phyloP scores from a whole-genome alignment of 768 basidiomycete genomes.

The Russula abietina region DNA sequence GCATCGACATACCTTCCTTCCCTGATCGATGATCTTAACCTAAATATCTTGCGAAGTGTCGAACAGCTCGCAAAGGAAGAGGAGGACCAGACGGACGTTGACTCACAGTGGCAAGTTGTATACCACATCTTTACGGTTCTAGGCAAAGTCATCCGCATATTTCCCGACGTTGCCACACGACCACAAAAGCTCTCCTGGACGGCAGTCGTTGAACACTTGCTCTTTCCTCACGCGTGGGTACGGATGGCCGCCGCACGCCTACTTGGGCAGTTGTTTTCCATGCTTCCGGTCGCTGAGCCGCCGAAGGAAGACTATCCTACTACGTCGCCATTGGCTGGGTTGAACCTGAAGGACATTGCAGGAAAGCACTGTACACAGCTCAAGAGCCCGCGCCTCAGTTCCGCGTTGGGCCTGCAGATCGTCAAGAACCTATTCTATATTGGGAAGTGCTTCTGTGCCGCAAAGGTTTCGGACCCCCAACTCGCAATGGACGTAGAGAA shows the following conservation, averaged over 20 bases:
- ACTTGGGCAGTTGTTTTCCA: constrained; percentile 62
- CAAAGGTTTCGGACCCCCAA: constrained; percentile 29
- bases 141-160: constrained; percentile 53
- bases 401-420: constrained; percentile 66
- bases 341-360: constrained; percentile 7
- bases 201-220: constrained; percentile 55
- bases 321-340: constrained; percentile 24
- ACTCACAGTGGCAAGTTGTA: constrained; percentile 72
- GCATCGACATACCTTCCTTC: constrained; percentile 39
- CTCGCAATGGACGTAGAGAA: constrained; percentile 29
- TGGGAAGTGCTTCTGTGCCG: constrained; percentile 72
- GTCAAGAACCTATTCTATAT: constrained; percentile 92
- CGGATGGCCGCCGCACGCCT: constrained; percentile 74
- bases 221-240: constrained; percentile 94
- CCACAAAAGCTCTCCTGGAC: constrained; percentile 55
- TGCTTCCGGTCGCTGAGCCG: constrained; percentile 41
- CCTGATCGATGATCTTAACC: constrained; percentile 54
- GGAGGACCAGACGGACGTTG: constrained; percentile 47
- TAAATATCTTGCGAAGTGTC: constrained; percentile 42
- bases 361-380: constrained; percentile 45
- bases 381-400: constrained; percentile 73
- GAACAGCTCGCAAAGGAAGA: constrained; percentile 38
- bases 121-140: constrained; percentile 73
- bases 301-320: constrained; percentile 17
- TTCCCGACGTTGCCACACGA: constrained; percentile 44